Evolutionary conservation across 192 early-diverging fungal genomes (phyloP).

Genomic region (Coemansia sp.): DNA sequence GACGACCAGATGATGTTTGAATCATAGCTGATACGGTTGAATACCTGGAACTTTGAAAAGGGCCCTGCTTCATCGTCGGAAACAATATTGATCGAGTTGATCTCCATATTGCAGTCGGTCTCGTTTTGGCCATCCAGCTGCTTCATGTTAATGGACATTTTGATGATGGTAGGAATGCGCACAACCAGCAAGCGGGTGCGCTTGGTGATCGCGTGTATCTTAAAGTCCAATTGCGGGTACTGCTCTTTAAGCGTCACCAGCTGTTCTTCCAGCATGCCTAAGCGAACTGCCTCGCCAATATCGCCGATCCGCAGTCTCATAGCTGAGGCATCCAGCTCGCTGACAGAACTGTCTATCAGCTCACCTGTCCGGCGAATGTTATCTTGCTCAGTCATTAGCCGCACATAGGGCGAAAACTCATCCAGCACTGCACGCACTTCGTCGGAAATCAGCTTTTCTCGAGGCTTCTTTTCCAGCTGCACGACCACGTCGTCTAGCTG

Average conservation of each 20-base stretch:
- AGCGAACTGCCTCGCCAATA: constrained; percentile 35
- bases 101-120: constrained; percentile 19
- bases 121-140: constrained; percentile 15
- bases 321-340: constrained; percentile 43
- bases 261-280: constrained; percentile 23
- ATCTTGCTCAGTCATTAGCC: constrained; percentile 43
- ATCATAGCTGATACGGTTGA: constrained; percentile 42
- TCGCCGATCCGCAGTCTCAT: constrained; percentile 50
- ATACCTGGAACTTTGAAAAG: constrained; percentile 38
- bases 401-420: constrained; percentile 36
- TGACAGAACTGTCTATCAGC: constrained; percentile 26
- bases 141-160: constrained; percentile 43
- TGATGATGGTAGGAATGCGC: constrained; percentile 39
- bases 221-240: constrained; percentile 31
- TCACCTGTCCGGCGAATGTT: constrained; percentile 20
- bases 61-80: constrained; percentile 39
- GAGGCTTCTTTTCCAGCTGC: constrained; percentile 45
- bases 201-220: constrained; percentile 17
- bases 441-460: constrained; percentile 41
- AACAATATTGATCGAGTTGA: constrained; percentile 29
- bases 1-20: constrained; percentile 50
- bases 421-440: constrained; percentile 30
- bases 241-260: constrained; percentile 16
- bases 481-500: constrained; percentile 23
- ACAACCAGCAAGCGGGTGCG: constrained; percentile 36